Base-by-base conservation (phyloP, 2,329 filamentous ascomycete genomes). In the Paecilomyces fulvus region DNA sequence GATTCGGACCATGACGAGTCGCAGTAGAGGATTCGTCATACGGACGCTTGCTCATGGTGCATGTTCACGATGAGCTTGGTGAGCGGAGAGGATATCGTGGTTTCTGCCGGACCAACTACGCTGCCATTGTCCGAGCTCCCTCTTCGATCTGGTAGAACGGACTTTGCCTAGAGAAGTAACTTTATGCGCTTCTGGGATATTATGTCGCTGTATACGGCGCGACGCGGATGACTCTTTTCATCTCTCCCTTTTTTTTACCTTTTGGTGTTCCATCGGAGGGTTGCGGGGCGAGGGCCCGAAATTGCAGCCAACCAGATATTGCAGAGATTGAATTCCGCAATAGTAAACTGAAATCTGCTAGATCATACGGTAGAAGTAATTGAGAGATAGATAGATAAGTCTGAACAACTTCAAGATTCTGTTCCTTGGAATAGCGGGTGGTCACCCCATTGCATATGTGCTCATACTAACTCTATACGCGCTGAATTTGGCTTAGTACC, bases 1-100 rank as follows among this genome's bases (percentile, higher is more conserved):
- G 46, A 43, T 25, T 37, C 52, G 23, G 46, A 52, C 61, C 61
- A 59, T 55, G 63, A 59, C 59, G 65, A 54, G 64, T 65, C 37
- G 59, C 57, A 51, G 64, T 17, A 43, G 37, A 43, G 20, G 37
- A 62, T 62, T 70, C 69, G 57, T 67, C 67, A 60, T 67, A 63
- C 33, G 65, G 64, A 58, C 69, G 68, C 67, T 72, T 72, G 69
- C 64, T 70, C 69, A 72, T 72, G 59, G 63, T 70, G 68, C 67
- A 67, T 68, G 14, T 23, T 49, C 48, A 17, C 37, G 37, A 43
- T 43, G n/a, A 17, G 14, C 8, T 17, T n/a, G 14, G 5, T 37
- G 12, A 17, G 37, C 14, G 8, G 37, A 17, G 17, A 43, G n/a
- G 37, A 28, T 20, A 20, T 43, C 37, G 37, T 8, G n/a, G 17